These are phyloP conservation scores for Boletus rubroflammeus DNA, from an alignment of 768 basidiomycete genomes.

Conservation along the genomic window DNA sequence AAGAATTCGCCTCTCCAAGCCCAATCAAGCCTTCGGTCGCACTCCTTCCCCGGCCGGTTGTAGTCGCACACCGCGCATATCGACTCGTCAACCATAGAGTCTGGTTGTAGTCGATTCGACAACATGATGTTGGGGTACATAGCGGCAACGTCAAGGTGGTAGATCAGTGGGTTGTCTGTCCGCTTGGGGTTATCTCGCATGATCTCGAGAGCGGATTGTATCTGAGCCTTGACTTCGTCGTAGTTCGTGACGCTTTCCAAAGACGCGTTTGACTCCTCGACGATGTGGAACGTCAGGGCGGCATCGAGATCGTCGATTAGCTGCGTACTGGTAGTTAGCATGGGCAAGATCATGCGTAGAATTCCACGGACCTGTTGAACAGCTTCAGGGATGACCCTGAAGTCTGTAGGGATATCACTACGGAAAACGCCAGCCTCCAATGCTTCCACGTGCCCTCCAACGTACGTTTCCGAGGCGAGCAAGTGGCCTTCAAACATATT, in stretches of 20 bases:
- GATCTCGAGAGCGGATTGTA: constrained; percentile 72
- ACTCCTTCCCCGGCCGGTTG: constrained; percentile 92
- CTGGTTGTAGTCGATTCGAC: constrained; percentile 96
- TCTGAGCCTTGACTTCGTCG: constrained; percentile 82
- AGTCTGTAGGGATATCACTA: constrained; percentile 91
- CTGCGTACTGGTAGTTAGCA: constrained; percentile 37
- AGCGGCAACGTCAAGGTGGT: constrained; percentile 97
- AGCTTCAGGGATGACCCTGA: constrained; percentile 88
- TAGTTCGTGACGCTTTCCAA: constrained; percentile 91
- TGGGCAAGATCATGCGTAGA: background rate
- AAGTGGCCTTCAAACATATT: constrained; percentile 95
- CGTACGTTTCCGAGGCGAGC: constrained; percentile 96
- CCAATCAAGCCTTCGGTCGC: constrained; percentile 93
- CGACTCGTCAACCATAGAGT: constrained; percentile 95
- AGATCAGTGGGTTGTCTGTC: constrained; percentile 90
- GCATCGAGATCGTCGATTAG: constrained; percentile 93
- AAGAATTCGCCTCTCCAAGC: constrained; percentile 99
- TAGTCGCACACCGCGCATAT: constrained; percentile 98
- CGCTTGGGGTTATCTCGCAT: constrained; percentile 92
- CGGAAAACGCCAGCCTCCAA: constrained; percentile 97
- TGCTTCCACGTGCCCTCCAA: constrained; percentile 98
- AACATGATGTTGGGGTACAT: constrained; percentile 99
- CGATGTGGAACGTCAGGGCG: constrained; percentile 84
- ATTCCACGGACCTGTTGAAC: constrained; percentile 64
- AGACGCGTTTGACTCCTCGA: constrained; percentile 75